phyloP scores from a whole-genome alignment of 208 protist species.

The Wallacemonas rigidus region DNA sequence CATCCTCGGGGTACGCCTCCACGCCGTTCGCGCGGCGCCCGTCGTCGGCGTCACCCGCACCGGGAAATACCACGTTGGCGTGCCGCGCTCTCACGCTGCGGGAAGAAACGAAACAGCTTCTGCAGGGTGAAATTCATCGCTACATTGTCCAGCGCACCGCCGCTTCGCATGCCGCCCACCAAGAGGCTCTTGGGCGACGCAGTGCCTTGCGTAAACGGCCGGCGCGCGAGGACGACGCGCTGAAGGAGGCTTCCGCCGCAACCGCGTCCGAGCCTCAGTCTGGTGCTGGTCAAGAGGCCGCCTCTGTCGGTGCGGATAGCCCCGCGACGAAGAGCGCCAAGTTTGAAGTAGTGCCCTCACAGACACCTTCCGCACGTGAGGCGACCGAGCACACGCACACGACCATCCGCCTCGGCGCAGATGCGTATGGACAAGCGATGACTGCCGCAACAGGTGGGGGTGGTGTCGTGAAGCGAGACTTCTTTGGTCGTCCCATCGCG shows the following conservation, averaged over 20 bases:
- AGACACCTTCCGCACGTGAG: neutral
- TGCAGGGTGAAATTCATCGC: conserved; percentile 47
- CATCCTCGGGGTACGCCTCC: no score
- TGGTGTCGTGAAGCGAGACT: conserved; percentile 44
- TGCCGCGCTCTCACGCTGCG: conserved; percentile 15
- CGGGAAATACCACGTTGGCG: conserved; percentile 1
- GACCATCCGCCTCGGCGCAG: neutral
- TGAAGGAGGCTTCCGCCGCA: neutral
- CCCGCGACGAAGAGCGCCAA: neutral
- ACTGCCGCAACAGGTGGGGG: neutral
- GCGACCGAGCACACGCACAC: conserved; percentile 2
- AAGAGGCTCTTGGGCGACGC: neutral
- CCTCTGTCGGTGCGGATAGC: neutral
- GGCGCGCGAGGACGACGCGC: neutral
- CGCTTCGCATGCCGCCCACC: neutral
- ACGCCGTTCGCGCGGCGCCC: no score
- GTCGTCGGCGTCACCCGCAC: no score
- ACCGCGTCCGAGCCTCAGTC: neutral
- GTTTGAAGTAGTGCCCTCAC: neutral
- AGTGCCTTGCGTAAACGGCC: no score
- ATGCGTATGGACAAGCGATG: neutral
- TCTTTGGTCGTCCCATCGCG: conserved; percentile 67
- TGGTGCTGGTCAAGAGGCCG: no score
- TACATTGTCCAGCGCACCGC: conserved; percentile 21
- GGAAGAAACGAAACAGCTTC: conserved; percentile 40